phyloP scores from a whole-genome alignment of 2,329 filamentous ascomycete genomes.

The Penicillium sp. region DNA sequence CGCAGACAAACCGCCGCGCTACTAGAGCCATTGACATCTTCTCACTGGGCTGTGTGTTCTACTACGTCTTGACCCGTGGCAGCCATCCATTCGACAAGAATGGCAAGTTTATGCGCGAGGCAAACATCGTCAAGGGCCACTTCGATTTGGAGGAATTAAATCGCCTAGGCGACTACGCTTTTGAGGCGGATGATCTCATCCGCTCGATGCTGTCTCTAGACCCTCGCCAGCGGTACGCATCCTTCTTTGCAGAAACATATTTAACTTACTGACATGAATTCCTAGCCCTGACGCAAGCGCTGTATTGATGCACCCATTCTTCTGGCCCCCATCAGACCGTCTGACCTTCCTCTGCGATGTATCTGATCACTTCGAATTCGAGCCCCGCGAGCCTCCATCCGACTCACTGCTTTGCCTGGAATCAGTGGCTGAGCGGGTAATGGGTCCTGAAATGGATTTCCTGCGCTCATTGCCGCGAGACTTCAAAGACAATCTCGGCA shows the following conservation, averaged over 20 bases:
- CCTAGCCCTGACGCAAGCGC: constrained; percentile 65
- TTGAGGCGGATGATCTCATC: constrained; percentile 85
- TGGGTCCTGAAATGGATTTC: constrained; percentile 68
- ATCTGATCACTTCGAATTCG: constrained; percentile 94
- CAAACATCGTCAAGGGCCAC: constrained; percentile 91
- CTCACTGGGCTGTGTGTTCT: constrained; percentile 95
- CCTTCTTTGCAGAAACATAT: background rate
- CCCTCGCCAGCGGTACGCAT: constrained; percentile 53
- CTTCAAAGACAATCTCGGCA: constrained; percentile 86
- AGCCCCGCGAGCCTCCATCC: constrained; percentile 79
- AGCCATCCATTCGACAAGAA: constrained; percentile 92
- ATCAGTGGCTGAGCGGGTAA: constrained; percentile 43
- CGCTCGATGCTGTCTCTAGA: constrained; percentile 71
- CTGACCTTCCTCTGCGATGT: constrained; percentile 93
- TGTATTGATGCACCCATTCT: constrained; percentile 92
- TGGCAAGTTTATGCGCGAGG: constrained; percentile 90
- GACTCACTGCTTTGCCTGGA: constrained; percentile 60
- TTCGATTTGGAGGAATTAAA: constrained; percentile 70
- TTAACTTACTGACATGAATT: background rate
- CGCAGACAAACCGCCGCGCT: constrained; percentile 68
- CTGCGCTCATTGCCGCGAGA: constrained; percentile 70
- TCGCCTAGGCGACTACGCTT: constrained; percentile 75
- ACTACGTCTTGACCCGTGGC: constrained; percentile 93
- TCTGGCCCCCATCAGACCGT: constrained; percentile 87
- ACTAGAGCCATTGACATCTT: constrained; percentile 98